Base-by-base conservation (phyloP, 2,329 filamentous ascomycete species). In the Coniochaeta hoffmannii region DNA sequence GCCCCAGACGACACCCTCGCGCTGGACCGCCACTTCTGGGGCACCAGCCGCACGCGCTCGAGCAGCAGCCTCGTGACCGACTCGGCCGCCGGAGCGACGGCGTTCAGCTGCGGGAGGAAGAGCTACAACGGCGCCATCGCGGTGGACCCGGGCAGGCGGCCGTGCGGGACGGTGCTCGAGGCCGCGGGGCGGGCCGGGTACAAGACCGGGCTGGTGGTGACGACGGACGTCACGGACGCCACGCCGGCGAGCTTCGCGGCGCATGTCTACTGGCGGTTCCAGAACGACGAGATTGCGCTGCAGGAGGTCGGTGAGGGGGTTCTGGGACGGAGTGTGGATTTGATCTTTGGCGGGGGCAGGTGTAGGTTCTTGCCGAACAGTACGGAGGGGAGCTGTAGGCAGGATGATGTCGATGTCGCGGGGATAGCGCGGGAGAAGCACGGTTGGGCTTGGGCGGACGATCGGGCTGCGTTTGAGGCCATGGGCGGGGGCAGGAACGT, bases 101-200 rank as follows among this genome's bases (percentile, higher is more conserved):
- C 94, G 1, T 99, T 99, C 70, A 91, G 90, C 2, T 99, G 94
- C 66, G 93, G 85, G 19, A 74, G 79, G 67, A 99, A 99, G 82
- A 96, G 87, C 69, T 99, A 99, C 76, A 99, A 99, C 67, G 91
- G 91, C 50, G 94, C 94, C 62, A 97, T 99, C 63, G 89, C 90
- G 10, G 88, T 96, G 54, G 78, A 95, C 15, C 92, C 92, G 0
- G 87, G 95, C 70, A 84, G 88, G 62, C 83, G 84, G 30, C 90
- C 94, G 4, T 99, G 94, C 69, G 94, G 93, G 8, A 96, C 92
- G 17, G 90, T 86, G 4, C 81, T 99, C 54, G 94, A 99, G 74
- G 94, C 94, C 3, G 94, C 94, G 35, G 96, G 97, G 74, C 83
- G 85, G 63, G 88, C 89, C 9, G 94, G 94, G 14, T 97, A 97